Evolutionary conservation across 2,329 filamentous ascomycete genomes (phyloP), one percentile per base, ranked within the genome.

Genomic region (Phaeophleospora eucalypticola): DNA sequence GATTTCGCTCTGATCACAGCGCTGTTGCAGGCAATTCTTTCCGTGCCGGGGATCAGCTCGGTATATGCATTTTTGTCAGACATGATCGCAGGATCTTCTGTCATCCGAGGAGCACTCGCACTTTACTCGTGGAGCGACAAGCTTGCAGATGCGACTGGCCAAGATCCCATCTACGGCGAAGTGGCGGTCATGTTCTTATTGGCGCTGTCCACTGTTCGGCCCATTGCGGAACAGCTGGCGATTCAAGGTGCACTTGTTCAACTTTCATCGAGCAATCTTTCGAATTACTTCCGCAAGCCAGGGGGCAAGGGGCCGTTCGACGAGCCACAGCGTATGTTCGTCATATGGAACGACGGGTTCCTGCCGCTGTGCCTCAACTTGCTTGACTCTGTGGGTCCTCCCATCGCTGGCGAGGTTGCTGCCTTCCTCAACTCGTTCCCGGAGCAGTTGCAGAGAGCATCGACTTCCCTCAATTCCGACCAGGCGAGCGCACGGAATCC

Each of bases 41-140:
- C 83, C 52, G 79, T 95, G 21, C 87, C 89, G 0, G 83, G 84
- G 39, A 74, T 79, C 1, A 80, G 81, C 38, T 83, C 89, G 63
- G 52, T 62, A 4, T 73, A 72, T 38, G 56, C 65, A 1, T 68
- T 73, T 52, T 66, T 74, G 24, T 65, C 72, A 2, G 61, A 74
- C 24, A 61, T 67, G n/a, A 67, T 84, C 45, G 69, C 76, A n/a
- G 75, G 79, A 50, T 76, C 75, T 46, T 83, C 86, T 53, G 84
- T 84, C 1, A 78, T 88, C 37, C 86, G 91, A 59, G 86, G 89
- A 51, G 90, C 89, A 0, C 83, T 85, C 4, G 89, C 87, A 27
- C 77, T 98, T 4, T 97, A 91, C 68, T 95, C 89, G 0, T 98
- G 93, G 93, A 82, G 91, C 3, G 89, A 97, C 66, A 82, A 84